Base-by-base conservation (phyloP, 306 rosid species). In the Cicer yamashitae region DNA sequence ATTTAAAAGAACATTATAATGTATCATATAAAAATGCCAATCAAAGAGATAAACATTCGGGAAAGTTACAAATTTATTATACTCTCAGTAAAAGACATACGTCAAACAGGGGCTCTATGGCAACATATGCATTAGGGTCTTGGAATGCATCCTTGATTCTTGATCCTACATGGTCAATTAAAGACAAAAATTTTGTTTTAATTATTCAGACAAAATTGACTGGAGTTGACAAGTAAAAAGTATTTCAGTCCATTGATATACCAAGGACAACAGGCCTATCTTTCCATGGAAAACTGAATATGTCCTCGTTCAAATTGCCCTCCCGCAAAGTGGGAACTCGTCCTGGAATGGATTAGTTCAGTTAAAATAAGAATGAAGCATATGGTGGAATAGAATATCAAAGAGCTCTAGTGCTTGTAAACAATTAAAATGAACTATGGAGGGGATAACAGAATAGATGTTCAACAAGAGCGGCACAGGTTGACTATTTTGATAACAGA, bases 81-180 rank as follows among this genome's bases (percentile, higher is more conserved):
- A 70, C 71, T 53, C 76, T 25, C 50, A 22, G 67, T 60, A 56
- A 62, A 75, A 47, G 12, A 22, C 75, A 58, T 82, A 89, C 99
- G 81, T 90, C 92, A 84, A 94, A 94, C 64, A 92, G 72, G 59
- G 99, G 96, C 79, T 92, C 89, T 75, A 92, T 22, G 37, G 98
- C 86, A 87, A 94, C 82, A 87, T 89, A 94, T 48, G 84, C 80
- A 80, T 86, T 85, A n/a, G 99, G 93, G 71, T 94, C 98, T 74
- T 92, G 99, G 81, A 94, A 94, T 73, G 98, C 98, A 65, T 94
- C 99, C 86, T 90, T 94, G 80, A 92, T 77, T 84, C 98, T 90
- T 57, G 97, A 85, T 75, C 99, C 99, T 94, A 87, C 18, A 75
- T 73, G 58, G 56, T 58, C 13, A 40, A 53, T 64, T 67, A 43